Evolutionary conservation across 1,284 basidiomycete genomes (phyloP), one percentile per base, ranked within the genome.

Genomic region (Vanrija sp.): DNA sequence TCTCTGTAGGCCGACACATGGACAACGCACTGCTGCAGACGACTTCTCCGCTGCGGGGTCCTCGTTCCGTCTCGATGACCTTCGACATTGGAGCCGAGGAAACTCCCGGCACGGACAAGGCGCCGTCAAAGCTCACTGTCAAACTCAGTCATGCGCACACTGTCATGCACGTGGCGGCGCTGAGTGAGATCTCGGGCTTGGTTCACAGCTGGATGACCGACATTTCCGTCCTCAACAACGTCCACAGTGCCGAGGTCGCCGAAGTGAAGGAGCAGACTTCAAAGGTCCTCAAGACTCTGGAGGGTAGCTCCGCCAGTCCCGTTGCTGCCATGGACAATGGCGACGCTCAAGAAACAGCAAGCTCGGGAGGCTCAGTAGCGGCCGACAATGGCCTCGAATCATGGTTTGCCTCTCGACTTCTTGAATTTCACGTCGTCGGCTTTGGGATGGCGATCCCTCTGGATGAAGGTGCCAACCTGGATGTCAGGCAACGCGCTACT

Each of bases 161-260:
- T 0, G 88, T 94, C 46, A 86, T 94, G 86, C 91, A 93, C 71
- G 86, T 92, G 16, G 89, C 88, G 57, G 92, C 92, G 0, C 85
- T 95, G 49, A 86, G 87, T 34, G 89, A 93, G 68, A 78, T 95
- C 12, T 88, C 87, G 15, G 92, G 95, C 70, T 88, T 93, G 55
- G 76, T 93, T 47, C 88, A 91, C 67, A 83, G 91, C 51, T 66
- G 67, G 63, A 67, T 89, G 83, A 82, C 83, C 6, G 92, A 95
- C 66, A 80, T 94, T 51, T 77, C 86, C 19, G 77, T 83, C 18
- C 81, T 88, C 29, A 82, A 85, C 65, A 86, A 89, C 63, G 84
- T 86, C 63, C 83, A 91, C 38, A 83, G 85, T 5, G 75, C 80
- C 0, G 90, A 95, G 65, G 77, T 94, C 6, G 84, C 83, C 38